Evolutionary conservation across 2,329 filamentous ascomycete species (phyloP).

Genomic region (Cladosporium sphaerospermum): DNA sequence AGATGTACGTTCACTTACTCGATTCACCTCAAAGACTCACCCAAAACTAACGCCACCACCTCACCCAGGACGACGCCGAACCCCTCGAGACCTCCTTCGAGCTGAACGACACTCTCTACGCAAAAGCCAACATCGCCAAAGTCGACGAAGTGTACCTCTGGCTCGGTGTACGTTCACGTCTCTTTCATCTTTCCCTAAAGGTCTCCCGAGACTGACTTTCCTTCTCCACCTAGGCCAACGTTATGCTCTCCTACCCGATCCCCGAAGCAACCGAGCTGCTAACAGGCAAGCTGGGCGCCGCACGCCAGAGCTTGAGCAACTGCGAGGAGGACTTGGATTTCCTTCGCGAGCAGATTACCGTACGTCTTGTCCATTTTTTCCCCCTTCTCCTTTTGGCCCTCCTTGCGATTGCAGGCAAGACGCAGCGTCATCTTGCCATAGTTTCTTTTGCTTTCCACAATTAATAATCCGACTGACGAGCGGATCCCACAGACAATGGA

Average conservation of each 20-base stretch:
- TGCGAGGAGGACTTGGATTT: slow-evolving; percentile 97
- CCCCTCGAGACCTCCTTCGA: slow-evolving; percentile 90
- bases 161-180: slow-evolving; percentile 63
- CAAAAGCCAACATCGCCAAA: slow-evolving; percentile 73
- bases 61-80: slow-evolving; percentile 43
- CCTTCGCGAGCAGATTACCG: slow-evolving; percentile 90
- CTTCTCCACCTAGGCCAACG: slow-evolving; percentile 63
- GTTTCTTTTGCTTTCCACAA: no score
- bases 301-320: slow-evolving; percentile 72
- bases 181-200: neutral
- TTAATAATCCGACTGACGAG: no score
- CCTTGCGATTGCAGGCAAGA: no score
- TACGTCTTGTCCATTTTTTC: slow-evolving; percentile 38
- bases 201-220: neutral
- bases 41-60: neutral
- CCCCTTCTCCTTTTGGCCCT: no score
- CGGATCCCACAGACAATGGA: slow-evolving; percentile 69
- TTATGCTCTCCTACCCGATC: slow-evolving; percentile 93
- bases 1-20: slow-evolving; percentile 45
- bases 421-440: no score
- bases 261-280: slow-evolving; percentile 78
- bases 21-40: no score
- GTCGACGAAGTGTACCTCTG: slow-evolving; percentile 93
- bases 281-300: slow-evolving; percentile 67
- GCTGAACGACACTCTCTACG: slow-evolving; percentile 91